Conservation (phyloP, 148 eudicot genomes). For the Camellia lanceoleosa region DNA sequence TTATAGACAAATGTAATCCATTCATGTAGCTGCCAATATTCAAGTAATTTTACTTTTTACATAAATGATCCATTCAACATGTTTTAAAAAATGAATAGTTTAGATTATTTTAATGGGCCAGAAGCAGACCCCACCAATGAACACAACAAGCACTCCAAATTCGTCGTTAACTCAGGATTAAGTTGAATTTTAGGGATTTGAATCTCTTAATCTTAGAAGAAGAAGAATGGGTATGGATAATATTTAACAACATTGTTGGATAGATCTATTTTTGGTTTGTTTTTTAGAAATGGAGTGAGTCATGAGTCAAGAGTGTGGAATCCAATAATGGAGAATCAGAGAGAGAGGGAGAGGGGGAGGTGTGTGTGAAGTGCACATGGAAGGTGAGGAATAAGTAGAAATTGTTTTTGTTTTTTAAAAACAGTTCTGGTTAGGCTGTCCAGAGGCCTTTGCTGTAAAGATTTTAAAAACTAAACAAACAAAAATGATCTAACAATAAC, state of each 20-base stretch:
- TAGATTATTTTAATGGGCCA: too few species aligned
- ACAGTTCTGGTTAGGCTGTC: conserved; percentile 42
- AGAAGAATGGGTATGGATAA: not conserved
- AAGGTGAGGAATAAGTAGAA: conserved; percentile 18
- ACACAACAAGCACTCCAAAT: too few species aligned
- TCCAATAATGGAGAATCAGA: conserved; percentile 14
- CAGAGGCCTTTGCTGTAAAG: conserved; percentile 29
- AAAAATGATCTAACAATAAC: not conserved
- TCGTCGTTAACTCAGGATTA: not conserved
- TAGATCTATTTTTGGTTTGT: too few species aligned
- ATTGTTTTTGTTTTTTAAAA: not conserved
- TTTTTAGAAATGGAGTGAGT: not conserved
- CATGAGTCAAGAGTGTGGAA: conserved; percentile 15
- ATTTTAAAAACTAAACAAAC: not conserved
- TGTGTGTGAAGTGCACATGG: conserved; percentile 42
- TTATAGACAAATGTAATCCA: too few species aligned
- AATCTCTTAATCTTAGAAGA: conserved; percentile 7
- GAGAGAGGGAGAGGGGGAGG: too few species aligned
- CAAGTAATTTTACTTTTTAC: too few species aligned
- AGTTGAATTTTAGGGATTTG: conserved; percentile 1
- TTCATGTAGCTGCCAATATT: too few species aligned
- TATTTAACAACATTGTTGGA: too few species aligned
- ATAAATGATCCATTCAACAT: too few species aligned
- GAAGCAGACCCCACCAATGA: too few species aligned
- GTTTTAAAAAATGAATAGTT: too few species aligned